These are phyloP conservation scores for Cordyceps tenuipes DNA, from an alignment of 2,329 filamentous ascomycete genomes.

Conservation along the genomic window DNA sequence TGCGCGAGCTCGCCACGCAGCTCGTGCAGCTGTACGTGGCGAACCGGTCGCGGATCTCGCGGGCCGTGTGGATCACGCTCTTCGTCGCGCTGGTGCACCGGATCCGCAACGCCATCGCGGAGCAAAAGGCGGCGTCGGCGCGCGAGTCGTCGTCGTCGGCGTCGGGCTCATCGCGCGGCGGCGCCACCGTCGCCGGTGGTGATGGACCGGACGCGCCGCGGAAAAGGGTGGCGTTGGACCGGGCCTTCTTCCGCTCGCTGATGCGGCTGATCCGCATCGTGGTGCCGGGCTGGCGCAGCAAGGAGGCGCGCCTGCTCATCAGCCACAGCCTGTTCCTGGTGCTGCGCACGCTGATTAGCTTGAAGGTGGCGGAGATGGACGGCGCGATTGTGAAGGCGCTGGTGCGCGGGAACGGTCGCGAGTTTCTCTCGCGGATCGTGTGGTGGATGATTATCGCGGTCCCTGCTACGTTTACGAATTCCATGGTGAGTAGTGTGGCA, in stretches of 20 bases:
- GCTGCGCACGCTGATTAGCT: constrained; percentile 78
- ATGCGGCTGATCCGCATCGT: constrained; percentile 75
- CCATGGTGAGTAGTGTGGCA: constrained; percentile 60
- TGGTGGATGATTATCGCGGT: constrained; percentile 99
- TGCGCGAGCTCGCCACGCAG: constrained; percentile 57
- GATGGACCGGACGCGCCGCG: constrained; percentile 33
- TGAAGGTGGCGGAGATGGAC: constrained; percentile 95
- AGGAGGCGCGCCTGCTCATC: constrained; percentile 75
- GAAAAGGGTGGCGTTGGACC: constrained; percentile 86
- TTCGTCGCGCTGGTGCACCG: constrained; percentile 76
- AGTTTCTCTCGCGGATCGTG: constrained; percentile 78
- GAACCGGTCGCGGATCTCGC: constrained; percentile 74
- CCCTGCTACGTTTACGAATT: constrained; percentile 96
- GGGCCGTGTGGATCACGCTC: constrained; percentile 74
- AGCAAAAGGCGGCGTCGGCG: constrained; percentile 78
- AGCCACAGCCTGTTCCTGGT: constrained; percentile 94
- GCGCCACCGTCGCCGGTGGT: constrained; percentile 34
- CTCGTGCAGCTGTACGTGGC: constrained; percentile 66
- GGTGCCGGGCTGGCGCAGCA: constrained; percentile 81
- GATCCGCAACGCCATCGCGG: constrained; percentile 81
- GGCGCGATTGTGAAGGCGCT: constrained; percentile 86
- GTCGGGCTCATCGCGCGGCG: constrained; percentile 30
- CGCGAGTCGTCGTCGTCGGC: constrained; percentile 47
- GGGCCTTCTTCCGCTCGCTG: constrained; percentile 70
- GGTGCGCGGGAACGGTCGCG: constrained; percentile 82